phyloP scores from a whole-genome alignment of 176 grass and related monocot genomes.

The Canna indica region DNA sequence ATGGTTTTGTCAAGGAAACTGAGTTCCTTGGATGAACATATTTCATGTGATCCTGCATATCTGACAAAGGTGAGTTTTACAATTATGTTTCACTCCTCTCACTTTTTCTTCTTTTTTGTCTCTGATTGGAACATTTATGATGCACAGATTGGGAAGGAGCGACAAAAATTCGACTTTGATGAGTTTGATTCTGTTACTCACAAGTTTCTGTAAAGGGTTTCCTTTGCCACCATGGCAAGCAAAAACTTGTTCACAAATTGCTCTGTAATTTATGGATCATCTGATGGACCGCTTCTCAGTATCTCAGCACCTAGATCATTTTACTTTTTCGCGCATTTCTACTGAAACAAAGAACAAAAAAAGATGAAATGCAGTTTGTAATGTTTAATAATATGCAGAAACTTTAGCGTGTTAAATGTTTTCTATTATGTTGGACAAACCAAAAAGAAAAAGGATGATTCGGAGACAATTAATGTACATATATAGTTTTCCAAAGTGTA shows the following conservation, averaged over 20 bases:
- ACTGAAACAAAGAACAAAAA: not conserved
- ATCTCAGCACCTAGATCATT: no score
- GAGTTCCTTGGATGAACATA: conserved; percentile 65
- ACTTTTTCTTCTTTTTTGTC: not conserved
- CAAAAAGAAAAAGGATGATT: no score
- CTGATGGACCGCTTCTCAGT: no score
- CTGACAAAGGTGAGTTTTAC: conserved; percentile 52
- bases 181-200: conserved; percentile 69
- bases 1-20: conserved; percentile 67
- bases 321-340: not conserved
- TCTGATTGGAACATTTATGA: conserved; percentile 16
- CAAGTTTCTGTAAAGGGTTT: conserved; percentile 48
- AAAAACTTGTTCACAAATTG: not conserved
- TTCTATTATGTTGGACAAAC: no score
- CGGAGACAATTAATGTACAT: no score
- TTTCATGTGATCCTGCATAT: conserved; percentile 79
- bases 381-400: not conserved
- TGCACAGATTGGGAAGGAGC: conserved; percentile 58
- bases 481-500: no score
- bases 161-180: conserved; percentile 64
- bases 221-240: not conserved
- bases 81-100: not conserved
- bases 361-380: not conserved
- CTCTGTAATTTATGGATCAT: no score
- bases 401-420: no score